Evolutionary conservation across 2,329 filamentous ascomycete genomes (phyloP).

Genomic region (Ambrosiella cleistominuta): DNA sequence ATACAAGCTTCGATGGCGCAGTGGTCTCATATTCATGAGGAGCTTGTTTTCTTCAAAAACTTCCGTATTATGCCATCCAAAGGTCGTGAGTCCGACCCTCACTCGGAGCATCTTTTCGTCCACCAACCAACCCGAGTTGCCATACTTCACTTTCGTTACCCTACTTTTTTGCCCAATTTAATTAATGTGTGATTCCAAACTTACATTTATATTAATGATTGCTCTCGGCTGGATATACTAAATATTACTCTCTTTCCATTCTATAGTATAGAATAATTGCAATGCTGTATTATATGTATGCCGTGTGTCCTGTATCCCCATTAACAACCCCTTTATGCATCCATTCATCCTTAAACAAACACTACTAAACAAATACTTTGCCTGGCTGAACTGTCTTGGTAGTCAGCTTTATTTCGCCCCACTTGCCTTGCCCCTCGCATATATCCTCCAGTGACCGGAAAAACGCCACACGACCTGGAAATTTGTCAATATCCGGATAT

Average conservation of each 20-base stretch:
- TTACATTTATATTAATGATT: neutral
- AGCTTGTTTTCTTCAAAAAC: constrained; percentile 7
- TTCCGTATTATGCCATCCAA: constrained; percentile 12
- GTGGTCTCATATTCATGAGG: constrained; percentile 12
- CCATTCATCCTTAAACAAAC: no score
- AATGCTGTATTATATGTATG: neutral
- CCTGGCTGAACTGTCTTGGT: neutral
- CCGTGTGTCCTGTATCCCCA: neutral
- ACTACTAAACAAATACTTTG: neutral
- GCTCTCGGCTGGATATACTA: neutral
- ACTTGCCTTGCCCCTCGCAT: neutral
- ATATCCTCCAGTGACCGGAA: constrained; percentile 22
- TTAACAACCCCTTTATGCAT: neutral
- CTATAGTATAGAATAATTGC: neutral
- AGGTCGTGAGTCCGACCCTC: constrained; percentile 14
- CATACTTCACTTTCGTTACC: neutral
- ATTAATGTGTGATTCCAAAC: neutral
- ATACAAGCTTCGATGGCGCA: constrained; percentile 12
- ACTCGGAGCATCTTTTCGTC: constrained; percentile 12
- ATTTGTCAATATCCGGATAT: neutral
- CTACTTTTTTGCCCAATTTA: neutral
- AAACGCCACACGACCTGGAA: neutral
- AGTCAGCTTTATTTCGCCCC: neutral
- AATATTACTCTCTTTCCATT: neutral
- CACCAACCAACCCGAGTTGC: neutral